These are phyloP conservation scores for Lagerstroemia speciosa DNA, from an alignment of 345 rosid genomes.

Conservation along the genomic window DNA sequence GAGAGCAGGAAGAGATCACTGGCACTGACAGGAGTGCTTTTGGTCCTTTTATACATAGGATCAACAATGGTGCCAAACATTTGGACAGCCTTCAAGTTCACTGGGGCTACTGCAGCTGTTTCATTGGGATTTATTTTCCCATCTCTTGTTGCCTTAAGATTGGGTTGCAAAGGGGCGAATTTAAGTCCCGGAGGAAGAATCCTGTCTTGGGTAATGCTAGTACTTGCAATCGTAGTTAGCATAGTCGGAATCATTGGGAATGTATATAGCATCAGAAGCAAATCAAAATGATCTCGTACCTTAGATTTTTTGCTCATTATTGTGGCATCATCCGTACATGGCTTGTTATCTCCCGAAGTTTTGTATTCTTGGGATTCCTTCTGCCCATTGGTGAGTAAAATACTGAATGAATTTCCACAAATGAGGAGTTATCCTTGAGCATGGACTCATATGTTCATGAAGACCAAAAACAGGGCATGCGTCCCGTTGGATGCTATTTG, in stretches of 20 bases:
- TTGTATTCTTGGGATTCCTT: not conserved
- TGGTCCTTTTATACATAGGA: constrained; percentile 56
- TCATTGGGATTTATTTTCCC: constrained; percentile 91
- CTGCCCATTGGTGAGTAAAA: not conserved
- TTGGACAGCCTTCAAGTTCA: constrained; percentile 96
- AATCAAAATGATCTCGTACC: constrained; percentile 7
- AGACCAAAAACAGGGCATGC: not conserved
- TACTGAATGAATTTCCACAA: not conserved
- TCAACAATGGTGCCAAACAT: constrained; percentile 90
- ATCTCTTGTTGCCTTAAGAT: constrained; percentile 59
- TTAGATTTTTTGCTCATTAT: not conserved
- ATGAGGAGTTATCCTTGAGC: not conserved
- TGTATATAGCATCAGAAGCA: constrained; percentile 44
- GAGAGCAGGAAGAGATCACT: constrained; percentile 79
- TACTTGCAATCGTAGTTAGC: constrained; percentile 60
- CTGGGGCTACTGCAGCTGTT: constrained; percentile 97
- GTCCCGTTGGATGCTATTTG: not conserved
- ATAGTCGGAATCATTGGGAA: constrained; percentile 71
- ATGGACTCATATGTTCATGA: not conserved
- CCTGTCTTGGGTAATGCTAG: constrained; percentile 64
- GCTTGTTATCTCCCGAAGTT: not conserved
- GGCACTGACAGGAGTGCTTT: constrained; percentile 47
- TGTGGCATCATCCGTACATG: not conserved
- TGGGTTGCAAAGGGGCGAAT: constrained; percentile 39
- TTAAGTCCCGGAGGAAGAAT: constrained; percentile 38